phyloP scores from a whole-genome alignment of 805 yeast species.

The Blastobotrys attinorum region DNA sequence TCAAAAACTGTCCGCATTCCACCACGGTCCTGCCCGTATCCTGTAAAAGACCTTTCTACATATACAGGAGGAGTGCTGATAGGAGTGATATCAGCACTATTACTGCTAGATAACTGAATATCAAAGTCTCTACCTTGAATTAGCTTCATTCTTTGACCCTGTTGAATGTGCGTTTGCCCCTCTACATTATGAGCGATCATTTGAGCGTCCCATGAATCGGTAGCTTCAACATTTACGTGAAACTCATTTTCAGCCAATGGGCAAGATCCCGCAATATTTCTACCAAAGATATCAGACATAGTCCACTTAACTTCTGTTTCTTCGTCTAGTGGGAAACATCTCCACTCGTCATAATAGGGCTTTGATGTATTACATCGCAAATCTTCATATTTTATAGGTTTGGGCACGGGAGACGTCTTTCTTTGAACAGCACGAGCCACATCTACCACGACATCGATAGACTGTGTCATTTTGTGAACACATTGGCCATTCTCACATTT shows the following conservation, averaged over 20 bases:
- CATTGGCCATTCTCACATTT: constrained; percentile 34
- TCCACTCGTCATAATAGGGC: constrained; percentile 45
- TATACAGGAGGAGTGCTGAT: constrained; percentile 49
- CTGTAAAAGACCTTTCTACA: constrained; percentile 82
- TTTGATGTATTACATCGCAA: constrained; percentile 67
- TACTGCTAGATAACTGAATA: constrained; percentile 27
- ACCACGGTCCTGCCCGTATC: constrained; percentile 86
- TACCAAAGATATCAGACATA: constrained; percentile 64
- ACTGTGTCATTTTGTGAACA: constrained; percentile 42
- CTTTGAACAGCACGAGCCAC: constrained; percentile 60
- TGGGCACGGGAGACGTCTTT: constrained; percentile 63
- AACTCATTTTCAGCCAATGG: constrained; percentile 42
- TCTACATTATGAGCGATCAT: neutral
- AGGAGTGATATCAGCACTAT: constrained; percentile 31
- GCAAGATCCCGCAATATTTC: constrained; percentile 54
- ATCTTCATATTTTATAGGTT: constrained; percentile 62
- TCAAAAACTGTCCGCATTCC: constrained; percentile 71
- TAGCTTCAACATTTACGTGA: constrained; percentile 12
- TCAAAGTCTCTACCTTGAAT: constrained; percentile 18
- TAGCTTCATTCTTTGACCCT: constrained; percentile 3
- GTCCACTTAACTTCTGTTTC: constrained; percentile 40
- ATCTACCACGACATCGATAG: constrained; percentile 66
- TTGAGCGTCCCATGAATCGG: constrained; percentile 9
- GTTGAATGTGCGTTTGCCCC: neutral
- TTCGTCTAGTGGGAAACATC: constrained; percentile 73